These are phyloP conservation scores for Pleurotus eryngii DNA, from an alignment of 768 basidiomycete species.

Conservation along the genomic window DNA sequence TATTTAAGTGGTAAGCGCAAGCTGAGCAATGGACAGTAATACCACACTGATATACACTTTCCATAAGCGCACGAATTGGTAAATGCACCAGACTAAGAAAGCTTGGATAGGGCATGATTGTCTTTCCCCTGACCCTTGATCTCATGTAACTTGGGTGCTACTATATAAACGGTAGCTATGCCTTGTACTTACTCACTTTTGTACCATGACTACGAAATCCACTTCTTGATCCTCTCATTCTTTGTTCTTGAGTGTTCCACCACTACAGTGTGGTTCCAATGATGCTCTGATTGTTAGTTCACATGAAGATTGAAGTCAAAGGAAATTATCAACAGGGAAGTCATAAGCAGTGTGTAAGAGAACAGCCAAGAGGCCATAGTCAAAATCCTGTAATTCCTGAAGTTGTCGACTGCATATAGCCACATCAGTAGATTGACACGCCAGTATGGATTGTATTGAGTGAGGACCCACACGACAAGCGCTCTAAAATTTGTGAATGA, in stretches of 20 bases:
- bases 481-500: constrained; percentile 9
- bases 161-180: too few species aligned
- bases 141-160: too few species aligned
- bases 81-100: constrained; percentile 28
- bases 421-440: constrained; percentile 24
- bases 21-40: constrained; percentile 18
- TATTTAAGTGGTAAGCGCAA: constrained; percentile 20
- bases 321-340: constrained; percentile 18
- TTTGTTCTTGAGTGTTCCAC: too few species aligned
- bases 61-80: constrained; percentile 18
- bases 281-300: constrained; percentile 20
- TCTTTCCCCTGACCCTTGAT: too few species aligned
- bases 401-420: constrained; percentile 23
- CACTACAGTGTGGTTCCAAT: too few species aligned
- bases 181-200: too few species aligned
- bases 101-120: constrained; percentile 28
- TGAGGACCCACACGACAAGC: constrained; percentile 24
- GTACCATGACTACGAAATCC: too few species aligned
- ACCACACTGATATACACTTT: constrained; percentile 17
- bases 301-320: background rate
- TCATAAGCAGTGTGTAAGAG: constrained; percentile 24
- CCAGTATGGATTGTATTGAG: constrained; percentile 25
- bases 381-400: constrained; percentile 18
- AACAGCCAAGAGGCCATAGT: constrained; percentile 22
- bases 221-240: too few species aligned